Evolutionary conservation across 1,139 yeast species (phyloP), one percentile per base, ranked within the genome.

Genomic region (Candida sp.): DNA sequence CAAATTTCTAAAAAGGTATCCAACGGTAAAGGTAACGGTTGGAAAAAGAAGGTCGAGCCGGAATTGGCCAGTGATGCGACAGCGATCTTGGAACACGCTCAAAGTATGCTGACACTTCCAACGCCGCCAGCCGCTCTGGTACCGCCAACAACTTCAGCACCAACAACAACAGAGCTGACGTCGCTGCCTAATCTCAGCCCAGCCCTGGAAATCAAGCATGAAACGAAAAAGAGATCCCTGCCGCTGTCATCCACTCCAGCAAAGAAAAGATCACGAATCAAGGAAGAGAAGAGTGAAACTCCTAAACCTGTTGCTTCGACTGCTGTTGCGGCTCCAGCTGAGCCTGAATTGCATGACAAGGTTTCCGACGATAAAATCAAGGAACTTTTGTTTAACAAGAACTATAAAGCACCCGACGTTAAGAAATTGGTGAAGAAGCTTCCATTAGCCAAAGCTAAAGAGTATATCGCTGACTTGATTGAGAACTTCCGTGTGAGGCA

Each of bases 31-130:
- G 35, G 33, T 9, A 67, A 60, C 26, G 54, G 74, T 12, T 80
- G 85, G 81, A 83, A 80, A 61, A 80, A 82, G 57, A 80, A 76
- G 55, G 70, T 88, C 2, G 99, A 94, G 58, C 76, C 79, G 55
- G 98, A 92, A 62, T 75, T 92, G 32, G 63, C 86, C 1, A 76
- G 76, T 41, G 98, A 93, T 66, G 76, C 92, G 0, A 81, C 77
- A 42, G 63, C 73, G 25, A 88, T 90, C 40, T 56, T 82, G 22
- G 77, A 75, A 7, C 88, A 87, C 54, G 77, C 61, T 1, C 66
- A 63, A 30, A 38, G 7, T 38, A 27, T 26, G 5, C 42, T 9
- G 30, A 26, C 4, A 3, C 17, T 26, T 26, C 12, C 42, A 26
- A 25, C 31, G 6, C 32, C 42, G n/a, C 7, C 23, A 9, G 31